Conservation (phyloP, 345 rosid genomes). For the Fremontodendron californicum region DNA sequence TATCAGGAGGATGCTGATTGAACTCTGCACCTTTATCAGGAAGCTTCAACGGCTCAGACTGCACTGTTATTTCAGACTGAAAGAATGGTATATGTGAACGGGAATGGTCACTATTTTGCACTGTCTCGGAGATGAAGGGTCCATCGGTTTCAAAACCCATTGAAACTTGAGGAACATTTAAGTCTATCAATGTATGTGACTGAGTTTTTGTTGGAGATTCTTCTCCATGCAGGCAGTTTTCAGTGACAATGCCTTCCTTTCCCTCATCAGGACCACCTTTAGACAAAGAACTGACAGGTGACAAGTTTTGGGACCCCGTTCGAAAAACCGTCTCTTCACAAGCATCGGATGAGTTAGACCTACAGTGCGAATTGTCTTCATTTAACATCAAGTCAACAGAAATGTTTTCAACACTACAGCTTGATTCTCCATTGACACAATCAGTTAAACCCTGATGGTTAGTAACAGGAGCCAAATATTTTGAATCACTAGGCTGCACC, state of each 20-base stretch:
- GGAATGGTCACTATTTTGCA: conserved; percentile 32
- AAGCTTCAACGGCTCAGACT: conserved; percentile 17
- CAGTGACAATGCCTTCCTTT: conserved; percentile 25
- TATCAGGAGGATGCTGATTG: not conserved
- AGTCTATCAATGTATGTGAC: conserved; percentile 37
- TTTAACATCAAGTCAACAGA: conserved; percentile 24
- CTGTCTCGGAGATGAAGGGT: conserved; percentile 18
- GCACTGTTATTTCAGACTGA: conserved; percentile 26
- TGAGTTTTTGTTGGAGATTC: conserved; percentile 28
- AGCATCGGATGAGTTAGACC: conserved; percentile 29
- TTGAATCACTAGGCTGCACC: conserved; percentile 27
- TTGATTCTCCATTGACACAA: conserved; percentile 36
- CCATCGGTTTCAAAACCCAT: conserved; percentile 32
- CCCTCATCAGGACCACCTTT: conserved; percentile 32
- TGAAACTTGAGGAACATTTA: conserved; percentile 48
- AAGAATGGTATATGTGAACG: conserved; percentile 25
- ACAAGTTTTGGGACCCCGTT: conserved; percentile 27
- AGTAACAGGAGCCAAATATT: conserved; percentile 24
- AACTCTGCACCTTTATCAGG: conserved; percentile 6
- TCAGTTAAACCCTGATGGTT: conserved; percentile 30
- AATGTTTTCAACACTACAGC: conserved; percentile 31
- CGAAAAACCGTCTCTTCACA: conserved; percentile 30
- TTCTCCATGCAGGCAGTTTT: conserved; percentile 17
- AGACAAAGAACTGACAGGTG: conserved; percentile 41
- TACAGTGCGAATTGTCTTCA: conserved; percentile 27